Percentiles rank a stretch among this genome's conserved stretches.
Conservation (phyloP, 2,329 filamentous ascomycete species). For the Penicillium griseofulvum region DNA sequence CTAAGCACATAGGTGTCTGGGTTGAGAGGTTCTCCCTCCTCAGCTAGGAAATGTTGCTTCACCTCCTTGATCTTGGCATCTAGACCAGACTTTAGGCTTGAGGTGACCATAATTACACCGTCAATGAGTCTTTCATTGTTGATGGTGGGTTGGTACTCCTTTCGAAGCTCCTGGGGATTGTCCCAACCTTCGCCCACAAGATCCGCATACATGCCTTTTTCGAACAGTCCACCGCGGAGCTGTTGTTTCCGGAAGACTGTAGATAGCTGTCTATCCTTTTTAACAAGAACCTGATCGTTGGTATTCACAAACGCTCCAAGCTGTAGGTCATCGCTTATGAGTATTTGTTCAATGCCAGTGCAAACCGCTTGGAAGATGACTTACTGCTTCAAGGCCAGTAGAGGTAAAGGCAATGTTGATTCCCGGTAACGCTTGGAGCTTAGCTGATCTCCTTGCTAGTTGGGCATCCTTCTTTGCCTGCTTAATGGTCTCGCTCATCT, state of each 20-base stretch:
- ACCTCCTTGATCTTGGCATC: conserved; percentile 1
- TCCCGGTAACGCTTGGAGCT: conserved; percentile 2
- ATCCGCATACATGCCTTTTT: conserved; percentile 14
- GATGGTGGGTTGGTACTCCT: not conserved
- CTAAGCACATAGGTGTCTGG: not conserved
- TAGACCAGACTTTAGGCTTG: not conserved
- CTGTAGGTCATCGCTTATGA: not conserved
- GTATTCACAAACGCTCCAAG: conserved; percentile 2
- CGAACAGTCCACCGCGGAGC: conserved; percentile 5
- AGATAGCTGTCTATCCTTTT: conserved; percentile 1
- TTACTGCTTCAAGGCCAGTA: conserved; percentile 9
- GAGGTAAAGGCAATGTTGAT: conserved; percentile 10
- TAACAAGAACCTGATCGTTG: not conserved
- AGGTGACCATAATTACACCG: conserved; percentile 5
- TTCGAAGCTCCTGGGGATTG: conserved; percentile 8
- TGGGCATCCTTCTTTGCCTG: not conserved
- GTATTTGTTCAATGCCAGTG: not conserved
- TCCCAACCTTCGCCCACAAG: conserved; percentile 15
- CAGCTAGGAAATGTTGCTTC: conserved; percentile 1
- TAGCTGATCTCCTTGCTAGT: not conserved
- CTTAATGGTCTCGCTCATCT: not conserved
- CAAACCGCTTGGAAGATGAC: not conserved
- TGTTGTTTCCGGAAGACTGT: not conserved
- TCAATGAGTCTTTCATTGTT: not conserved
- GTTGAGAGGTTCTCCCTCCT: not conserved